Percentiles rank a stretch among this genome's conserved stretches.
Evolutionary conservation across 2,329 filamentous ascomycete species (phyloP).

Genomic region (Colletotrichum higginsianum): DNA sequence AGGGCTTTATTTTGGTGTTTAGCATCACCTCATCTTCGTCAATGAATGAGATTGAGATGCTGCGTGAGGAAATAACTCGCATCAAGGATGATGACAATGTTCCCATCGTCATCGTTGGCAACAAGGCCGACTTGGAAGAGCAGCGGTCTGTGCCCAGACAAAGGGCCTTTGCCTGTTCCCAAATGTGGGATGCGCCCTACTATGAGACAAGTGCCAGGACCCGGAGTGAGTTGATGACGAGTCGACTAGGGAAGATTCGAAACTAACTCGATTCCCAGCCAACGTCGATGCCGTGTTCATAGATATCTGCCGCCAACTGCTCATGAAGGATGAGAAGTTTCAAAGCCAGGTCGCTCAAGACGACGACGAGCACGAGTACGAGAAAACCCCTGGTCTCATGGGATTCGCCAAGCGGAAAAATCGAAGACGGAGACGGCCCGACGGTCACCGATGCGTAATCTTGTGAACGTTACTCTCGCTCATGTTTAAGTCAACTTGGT

Average conservation of each 20-base stretch:
- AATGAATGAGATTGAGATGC: slow-evolving; percentile 83
- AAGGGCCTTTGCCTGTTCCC: slow-evolving; percentile 87
- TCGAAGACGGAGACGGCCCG: slow-evolving; percentile 48
- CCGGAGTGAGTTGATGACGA: slow-evolving; percentile 65
- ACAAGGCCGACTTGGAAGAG: slow-evolving; percentile 92
- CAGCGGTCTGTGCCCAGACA: slow-evolving; percentile 84
- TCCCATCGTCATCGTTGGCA: slow-evolving; percentile 91
- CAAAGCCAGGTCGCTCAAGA: slow-evolving; percentile 55
- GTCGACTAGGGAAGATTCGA: not conserved
- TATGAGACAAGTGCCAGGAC: slow-evolving; percentile 91
- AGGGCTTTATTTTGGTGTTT: slow-evolving; percentile 93
- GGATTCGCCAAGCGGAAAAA: slow-evolving; percentile 51
- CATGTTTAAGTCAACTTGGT: not conserved
- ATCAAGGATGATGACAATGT: slow-evolving; percentile 91
- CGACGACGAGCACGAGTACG: slow-evolving; percentile 59
- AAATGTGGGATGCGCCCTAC: slow-evolving; percentile 90
- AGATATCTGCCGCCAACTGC: slow-evolving; percentile 87
- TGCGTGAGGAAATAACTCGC: slow-evolving; percentile 90
- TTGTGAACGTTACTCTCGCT: slow-evolving; percentile 28
- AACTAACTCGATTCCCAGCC: slow-evolving; percentile 59
- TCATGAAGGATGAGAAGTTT: slow-evolving; percentile 76
- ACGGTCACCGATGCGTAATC: slow-evolving; percentile 47
- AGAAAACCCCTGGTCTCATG: slow-evolving; percentile 57
- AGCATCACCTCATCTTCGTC: slow-evolving; percentile 90
- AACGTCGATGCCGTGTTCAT: slow-evolving; percentile 94